Evolutionary conservation across 352 stramenopile species (phyloP), one percentile per base, ranked within the genome.

Genomic region (Globisporangium barbulae): DNA sequence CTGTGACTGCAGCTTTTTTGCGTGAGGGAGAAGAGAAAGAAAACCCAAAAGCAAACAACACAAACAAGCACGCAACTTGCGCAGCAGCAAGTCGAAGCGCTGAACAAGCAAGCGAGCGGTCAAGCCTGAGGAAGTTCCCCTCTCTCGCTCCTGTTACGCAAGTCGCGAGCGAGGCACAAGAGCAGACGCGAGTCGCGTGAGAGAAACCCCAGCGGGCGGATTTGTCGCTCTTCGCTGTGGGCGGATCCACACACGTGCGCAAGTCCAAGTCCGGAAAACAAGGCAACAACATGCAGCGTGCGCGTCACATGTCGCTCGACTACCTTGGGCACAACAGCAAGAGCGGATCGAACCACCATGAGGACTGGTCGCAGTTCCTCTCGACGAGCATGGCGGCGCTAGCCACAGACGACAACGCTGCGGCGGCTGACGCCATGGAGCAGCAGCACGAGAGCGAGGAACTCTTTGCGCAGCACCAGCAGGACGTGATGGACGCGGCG

Each of bases 331-430:
- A 58, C 61, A 63, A 30, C 41, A 37, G 12, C 56, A 25, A 21
- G 13, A 70, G 64, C 56, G 61, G 45, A 19, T 7, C 6, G 42
- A 22, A n/a, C 22, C 70, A 65, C 17, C 73, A 79, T 8, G 79
- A 87, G 25, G 76, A 89, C 55, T 89, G 80, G 80, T 74, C 78
- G 15, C 70, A 82, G 53, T 87, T 88, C 59, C 65, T 89, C 49
- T 86, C 80, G 15, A 78, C 76, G n/a, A 85, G 80, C 68, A 81
- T 89, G 76, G 74, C 71, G 65, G 80, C 78, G 59, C 65, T 89
- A 22, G 73, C 73, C 48, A 86, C 76, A 10, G 42, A 58, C 7
- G 76, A 81, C 39, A 42, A 72, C 13, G 71, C 79, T 31, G 57
- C 55, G 30, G 22, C 5, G 12, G 55, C 59, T 31, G 35, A 41